Evolutionary conservation across 139 green algal genomes (phyloP).

Genomic region (Micractinium conductrix): DNA sequence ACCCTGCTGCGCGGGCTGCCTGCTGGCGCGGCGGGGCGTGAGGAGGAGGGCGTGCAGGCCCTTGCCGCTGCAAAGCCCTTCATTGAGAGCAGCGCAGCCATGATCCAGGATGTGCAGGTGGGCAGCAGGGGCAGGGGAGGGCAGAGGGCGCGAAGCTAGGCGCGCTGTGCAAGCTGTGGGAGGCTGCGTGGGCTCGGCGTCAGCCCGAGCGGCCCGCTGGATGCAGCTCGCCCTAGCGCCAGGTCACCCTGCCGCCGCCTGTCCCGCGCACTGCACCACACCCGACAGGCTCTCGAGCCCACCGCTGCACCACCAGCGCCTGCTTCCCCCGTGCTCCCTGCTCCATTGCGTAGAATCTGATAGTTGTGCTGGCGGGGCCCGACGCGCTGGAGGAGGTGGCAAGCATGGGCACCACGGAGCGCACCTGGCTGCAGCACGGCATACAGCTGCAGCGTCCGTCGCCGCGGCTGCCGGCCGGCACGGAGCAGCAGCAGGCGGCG

Average conservation of each 20-base stretch:
- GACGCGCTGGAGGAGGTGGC: background rate
- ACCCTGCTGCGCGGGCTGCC: conserved; percentile 3
- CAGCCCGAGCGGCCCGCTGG: too few relatives aligned
- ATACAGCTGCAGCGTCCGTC: background rate
- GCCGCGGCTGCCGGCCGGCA: background rate
- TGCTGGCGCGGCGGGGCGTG: background rate
- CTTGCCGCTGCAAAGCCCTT: conserved; percentile 8
- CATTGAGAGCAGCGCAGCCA: background rate
- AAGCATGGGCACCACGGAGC: conserved; percentile 19
- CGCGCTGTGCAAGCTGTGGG: background rate
- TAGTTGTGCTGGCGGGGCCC: background rate
- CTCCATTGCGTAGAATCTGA: background rate
- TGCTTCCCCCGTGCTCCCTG: background rate
- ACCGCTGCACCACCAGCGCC: background rate
- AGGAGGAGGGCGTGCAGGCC: background rate
- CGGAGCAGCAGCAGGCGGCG: background rate
- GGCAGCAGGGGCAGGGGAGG: background rate
- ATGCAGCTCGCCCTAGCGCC: background rate
- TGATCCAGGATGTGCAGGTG: conserved; percentile 1
- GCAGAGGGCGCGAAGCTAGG: background rate
- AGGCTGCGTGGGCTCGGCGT: background rate
- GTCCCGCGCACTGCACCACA: background rate
- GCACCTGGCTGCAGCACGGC: conserved; percentile 4
- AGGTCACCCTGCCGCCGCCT: background rate
- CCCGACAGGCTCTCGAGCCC: background rate